Conservation (phyloP, 2,329 filamentous ascomycete genomes). For the Aspergillus brasiliensis region DNA sequence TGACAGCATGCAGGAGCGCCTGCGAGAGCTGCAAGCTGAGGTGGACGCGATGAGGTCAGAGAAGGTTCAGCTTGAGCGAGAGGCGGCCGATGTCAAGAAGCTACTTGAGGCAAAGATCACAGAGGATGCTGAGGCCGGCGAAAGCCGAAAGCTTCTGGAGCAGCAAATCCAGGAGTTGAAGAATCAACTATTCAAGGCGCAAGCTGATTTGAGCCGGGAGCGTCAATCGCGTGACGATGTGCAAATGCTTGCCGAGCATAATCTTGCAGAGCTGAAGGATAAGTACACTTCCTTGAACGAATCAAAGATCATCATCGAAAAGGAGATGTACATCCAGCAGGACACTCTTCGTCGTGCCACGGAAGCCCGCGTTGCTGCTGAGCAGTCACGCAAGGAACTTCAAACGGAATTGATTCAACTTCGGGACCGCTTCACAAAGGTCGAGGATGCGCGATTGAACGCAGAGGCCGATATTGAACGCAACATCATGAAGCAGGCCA, state of each 20-base stretch:
- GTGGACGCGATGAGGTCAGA: slow-evolving; percentile 83
- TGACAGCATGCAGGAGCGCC: slow-evolving; percentile 71
- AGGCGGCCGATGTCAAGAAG: slow-evolving; percentile 83
- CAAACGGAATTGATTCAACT: slow-evolving; percentile 81
- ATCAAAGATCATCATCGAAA: slow-evolving; percentile 95
- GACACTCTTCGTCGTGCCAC: slow-evolving; percentile 84
- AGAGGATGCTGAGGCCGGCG: slow-evolving; percentile 80
- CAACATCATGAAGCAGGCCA: slow-evolving; percentile 73
- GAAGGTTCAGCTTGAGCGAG: slow-evolving; percentile 79
- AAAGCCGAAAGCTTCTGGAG: slow-evolving; percentile 81
- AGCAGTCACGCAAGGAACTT: slow-evolving; percentile 86
- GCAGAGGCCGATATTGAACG: slow-evolving; percentile 80
- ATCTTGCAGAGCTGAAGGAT: slow-evolving; percentile 76
- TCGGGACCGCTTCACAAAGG: slow-evolving; percentile 77
- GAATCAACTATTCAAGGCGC: slow-evolving; percentile 77
- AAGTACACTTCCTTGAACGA: slow-evolving; percentile 88
- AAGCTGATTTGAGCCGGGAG: slow-evolving; percentile 87
- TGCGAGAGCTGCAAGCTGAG: slow-evolving; percentile 85
- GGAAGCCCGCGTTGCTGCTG: slow-evolving; percentile 75
- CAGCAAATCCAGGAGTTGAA: slow-evolving; percentile 87
- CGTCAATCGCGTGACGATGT: slow-evolving; percentile 94
- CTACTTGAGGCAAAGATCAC: slow-evolving; percentile 85
- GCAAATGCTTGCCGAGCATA: slow-evolving; percentile 85
- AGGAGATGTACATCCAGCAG: slow-evolving; percentile 94
- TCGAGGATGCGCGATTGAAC: slow-evolving; percentile 81